Conservation (phyloP, 306 rosid genomes). For the Clitoria ternatea region DNA sequence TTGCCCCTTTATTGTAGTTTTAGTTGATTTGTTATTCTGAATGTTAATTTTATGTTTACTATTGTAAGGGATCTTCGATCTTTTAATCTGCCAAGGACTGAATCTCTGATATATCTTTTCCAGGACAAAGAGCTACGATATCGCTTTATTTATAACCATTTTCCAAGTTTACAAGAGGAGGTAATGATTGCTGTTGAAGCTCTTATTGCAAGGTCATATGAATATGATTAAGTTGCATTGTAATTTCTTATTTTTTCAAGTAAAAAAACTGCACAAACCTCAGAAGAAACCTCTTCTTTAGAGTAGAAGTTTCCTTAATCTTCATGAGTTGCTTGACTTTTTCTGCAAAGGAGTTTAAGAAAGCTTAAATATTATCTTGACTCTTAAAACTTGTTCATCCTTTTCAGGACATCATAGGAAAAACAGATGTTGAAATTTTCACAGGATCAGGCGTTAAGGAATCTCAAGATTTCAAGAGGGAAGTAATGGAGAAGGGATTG, state of each 20-base stretch:
- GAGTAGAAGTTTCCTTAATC: constrained; percentile 13
- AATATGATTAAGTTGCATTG: constrained; percentile 19
- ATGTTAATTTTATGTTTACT: neutral
- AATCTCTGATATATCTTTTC: constrained; percentile 27
- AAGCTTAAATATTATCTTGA: neutral
- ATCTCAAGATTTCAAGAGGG: constrained; percentile 95
- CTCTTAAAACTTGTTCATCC: neutral
- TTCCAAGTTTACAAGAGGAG: constrained; percentile 93
- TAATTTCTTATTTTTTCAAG: neutral
- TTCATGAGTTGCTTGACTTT: constrained; percentile 27
- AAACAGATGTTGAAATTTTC: constrained; percentile 93
- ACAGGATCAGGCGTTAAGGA: constrained; percentile 92
- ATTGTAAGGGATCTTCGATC: neutral
- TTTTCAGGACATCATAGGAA: constrained; percentile 90
- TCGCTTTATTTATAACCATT: constrained; percentile 97
- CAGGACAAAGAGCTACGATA: constrained; percentile 95
- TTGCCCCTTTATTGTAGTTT: constrained; percentile 1
- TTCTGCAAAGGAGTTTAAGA: neutral
- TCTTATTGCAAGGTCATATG: constrained; percentile 34
- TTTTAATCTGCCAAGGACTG: neutral
- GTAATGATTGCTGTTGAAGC: constrained; percentile 51
- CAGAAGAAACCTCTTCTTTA: constrained; percentile 1
- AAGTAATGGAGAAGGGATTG: constrained; percentile 84
- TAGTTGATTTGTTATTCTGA: neutral
- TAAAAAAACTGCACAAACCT: neutral